phyloP scores from a whole-genome alignment of 805 yeast genomes.

The Candida bentonensis region DNA sequence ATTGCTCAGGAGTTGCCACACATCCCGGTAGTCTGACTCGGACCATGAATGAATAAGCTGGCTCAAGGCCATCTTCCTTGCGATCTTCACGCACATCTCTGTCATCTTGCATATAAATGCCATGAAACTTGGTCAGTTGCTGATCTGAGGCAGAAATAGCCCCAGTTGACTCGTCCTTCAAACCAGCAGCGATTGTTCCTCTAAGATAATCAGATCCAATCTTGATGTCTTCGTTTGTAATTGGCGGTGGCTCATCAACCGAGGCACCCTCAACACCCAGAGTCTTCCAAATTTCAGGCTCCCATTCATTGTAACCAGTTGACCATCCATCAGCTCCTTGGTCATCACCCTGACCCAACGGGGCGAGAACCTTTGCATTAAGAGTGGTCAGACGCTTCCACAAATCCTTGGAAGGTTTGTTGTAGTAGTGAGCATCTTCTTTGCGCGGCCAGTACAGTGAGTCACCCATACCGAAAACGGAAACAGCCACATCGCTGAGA shows the following conservation, averaged over 20 bases:
- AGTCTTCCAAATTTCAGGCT: conserved; percentile 70
- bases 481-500: conserved; percentile 38
- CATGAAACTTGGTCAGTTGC: conserved; percentile 93
- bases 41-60: conserved; percentile 94
- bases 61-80: conserved; percentile 84
- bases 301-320: conserved; percentile 87
- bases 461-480: conserved; percentile 71
- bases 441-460: conserved; percentile 93
- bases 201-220: conserved; percentile 72
- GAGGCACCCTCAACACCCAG: conserved; percentile 76
- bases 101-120: conserved; percentile 97
- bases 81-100: conserved; percentile 91
- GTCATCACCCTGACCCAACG: conserved; percentile 86
- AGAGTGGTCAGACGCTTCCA: conserved; percentile 47
- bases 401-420: conserved; percentile 76
- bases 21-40: conserved; percentile 95
- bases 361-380: conserved; percentile 61
- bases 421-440: conserved; percentile 86
- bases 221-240: conserved; percentile 94
- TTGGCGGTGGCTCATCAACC: conserved; percentile 81
- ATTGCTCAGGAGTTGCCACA: conserved; percentile 71
- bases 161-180: conserved; percentile 71
- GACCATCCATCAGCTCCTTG: conserved; percentile 93
- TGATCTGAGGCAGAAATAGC: conserved; percentile 84
- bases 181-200: conserved; percentile 85